Base-by-base conservation (phyloP, 768 basidiomycete genomes). In the Boletus tylopilopsis region DNA sequence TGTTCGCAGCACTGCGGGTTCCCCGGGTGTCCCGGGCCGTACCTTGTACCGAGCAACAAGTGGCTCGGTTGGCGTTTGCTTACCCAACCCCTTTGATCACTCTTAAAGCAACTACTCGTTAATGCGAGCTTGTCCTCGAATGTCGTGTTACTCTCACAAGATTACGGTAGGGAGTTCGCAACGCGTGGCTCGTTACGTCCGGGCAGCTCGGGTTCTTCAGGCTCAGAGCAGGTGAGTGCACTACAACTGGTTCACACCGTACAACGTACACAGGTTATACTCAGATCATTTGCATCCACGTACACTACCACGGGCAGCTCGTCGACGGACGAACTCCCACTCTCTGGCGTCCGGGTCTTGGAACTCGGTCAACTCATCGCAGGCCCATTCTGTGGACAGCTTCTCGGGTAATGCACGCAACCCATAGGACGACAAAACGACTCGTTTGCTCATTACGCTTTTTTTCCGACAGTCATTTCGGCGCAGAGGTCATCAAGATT, bases 351-450 rank as follows among this genome's bases (percentile, higher is more conserved):
- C 30, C 80, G 82, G 9, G 79, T 87, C 7, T 68, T 86, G 7
- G 85, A 87, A 57, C 69, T 87, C 34, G 85, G 85, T 0, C 84
- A 87, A 53, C 70, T 86, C 18, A 83, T 87, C 50, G 84, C 85
- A 1, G 85, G 85, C 10, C 84, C 85, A 1, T 86, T 87, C 64
- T 82, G 81, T 21, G 84, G 84, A 1, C 85, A 87, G 46, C 70
- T 87, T 8, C 77, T 87, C 5, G 83, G 82, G 85, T 85, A 67
- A 46, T 73, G 46, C 16, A 5, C 19, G 5, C 42, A 6, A 36
- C 18, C 18, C 6, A 22, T 24, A 10, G 34, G 50, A 16, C 15
- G 32, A 46, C 22, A 24, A 25, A 36, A 13, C 25, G 24, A 12
- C 13, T 30, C 29, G 29, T 30, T 13, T 30, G 1, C 38, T 23